A percentile compares a stretch with the other conserved stretches of the same genome.
phyloP scores from a whole-genome alignment of 306 rosid genomes.

The Castanea crenata region DNA sequence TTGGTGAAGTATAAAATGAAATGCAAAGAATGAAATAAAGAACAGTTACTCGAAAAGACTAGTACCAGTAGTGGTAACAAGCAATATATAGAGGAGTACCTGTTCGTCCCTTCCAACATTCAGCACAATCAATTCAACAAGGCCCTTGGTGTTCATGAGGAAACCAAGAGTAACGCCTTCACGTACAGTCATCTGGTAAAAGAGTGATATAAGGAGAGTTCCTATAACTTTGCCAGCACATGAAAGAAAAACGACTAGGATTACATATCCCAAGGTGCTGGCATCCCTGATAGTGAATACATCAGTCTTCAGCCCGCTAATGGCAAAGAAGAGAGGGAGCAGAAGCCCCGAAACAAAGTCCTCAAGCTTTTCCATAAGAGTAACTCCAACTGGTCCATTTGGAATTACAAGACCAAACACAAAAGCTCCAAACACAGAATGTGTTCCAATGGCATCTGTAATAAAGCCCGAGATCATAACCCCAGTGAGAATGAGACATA shows the following conservation, averaged over 20 bases:
- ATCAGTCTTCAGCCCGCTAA: constrained; percentile 81
- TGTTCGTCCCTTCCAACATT: constrained; percentile 87
- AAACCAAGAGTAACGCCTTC: constrained; percentile 80
- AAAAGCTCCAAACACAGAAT: constrained; percentile 89
- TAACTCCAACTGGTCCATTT: constrained; percentile 75
- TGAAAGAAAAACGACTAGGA: constrained; percentile 56
- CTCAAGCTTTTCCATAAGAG: constrained; percentile 91
- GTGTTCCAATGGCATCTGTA: constrained; percentile 93
- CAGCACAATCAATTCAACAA: constrained; percentile 79
- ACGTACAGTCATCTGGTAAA: constrained; percentile 57
- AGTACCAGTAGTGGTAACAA: too few species aligned
- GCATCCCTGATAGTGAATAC: constrained; percentile 28
- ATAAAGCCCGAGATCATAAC: constrained; percentile 87
- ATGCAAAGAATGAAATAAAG: too few species aligned
- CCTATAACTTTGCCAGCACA: constrained; percentile 74
- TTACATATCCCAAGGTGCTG: constrained; percentile 49
- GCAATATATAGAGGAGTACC: constrained; percentile 28
- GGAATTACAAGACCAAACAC: constrained; percentile 90
- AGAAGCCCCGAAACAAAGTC: constrained; percentile 92
- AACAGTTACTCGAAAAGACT: too few species aligned
- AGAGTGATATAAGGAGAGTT: constrained; percentile 49
- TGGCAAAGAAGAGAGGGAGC: constrained; percentile 90
- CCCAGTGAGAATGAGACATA: constrained; percentile 77
- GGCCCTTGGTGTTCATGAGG: constrained; percentile 97
- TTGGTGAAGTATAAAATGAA: too few species aligned